Evolutionary conservation across 495 filamentous ascomycete species (phyloP).

Genomic region (Lasiosphaeriaceae sp.): DNA sequence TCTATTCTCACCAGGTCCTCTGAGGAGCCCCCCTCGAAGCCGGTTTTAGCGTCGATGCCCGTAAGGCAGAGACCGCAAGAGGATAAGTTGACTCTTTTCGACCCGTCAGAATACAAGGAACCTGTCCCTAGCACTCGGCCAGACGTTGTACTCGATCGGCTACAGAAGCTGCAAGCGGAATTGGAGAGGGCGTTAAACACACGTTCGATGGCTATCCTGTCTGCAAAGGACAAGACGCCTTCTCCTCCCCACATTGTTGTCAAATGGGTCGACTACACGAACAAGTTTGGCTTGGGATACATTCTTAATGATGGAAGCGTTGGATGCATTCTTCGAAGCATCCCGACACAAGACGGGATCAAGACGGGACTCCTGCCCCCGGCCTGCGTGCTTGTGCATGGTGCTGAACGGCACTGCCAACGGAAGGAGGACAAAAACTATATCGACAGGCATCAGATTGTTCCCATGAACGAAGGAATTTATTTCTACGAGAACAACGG

Average conservation of each 20-base stretch:
- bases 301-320: slow-evolving; percentile 80
- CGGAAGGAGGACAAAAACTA: slow-evolving; percentile 53
- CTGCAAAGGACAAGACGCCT: slow-evolving; percentile 35
- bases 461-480: slow-evolving; percentile 59
- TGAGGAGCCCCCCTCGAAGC: slow-evolving; percentile 9
- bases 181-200: slow-evolving; percentile 55
- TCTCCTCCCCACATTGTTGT: slow-evolving; percentile 58
- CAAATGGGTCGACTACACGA: slow-evolving; percentile 95
- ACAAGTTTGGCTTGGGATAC: slow-evolving; percentile 84
- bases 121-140: slow-evolving; percentile 46
- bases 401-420: slow-evolving; percentile 56
- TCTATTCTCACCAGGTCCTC: neutral
- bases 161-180: slow-evolving; percentile 47
- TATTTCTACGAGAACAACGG: slow-evolving; percentile 78
- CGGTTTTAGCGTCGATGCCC: slow-evolving; percentile 1
- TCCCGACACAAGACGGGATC: slow-evolving; percentile 42
- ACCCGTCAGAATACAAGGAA: slow-evolving; percentile 47
- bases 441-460: slow-evolving; percentile 58
- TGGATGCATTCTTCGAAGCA: slow-evolving; percentile 69
- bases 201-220: slow-evolving; percentile 47
- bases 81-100: slow-evolving; percentile 41
- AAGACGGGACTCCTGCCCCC: slow-evolving; percentile 54
- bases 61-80: slow-evolving; percentile 17
- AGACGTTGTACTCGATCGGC: slow-evolving; percentile 47
- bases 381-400: slow-evolving; percentile 64